Evolutionary conservation across 2,329 filamentous ascomycete species (phyloP).

Genomic region (Fusarium continuum): DNA sequence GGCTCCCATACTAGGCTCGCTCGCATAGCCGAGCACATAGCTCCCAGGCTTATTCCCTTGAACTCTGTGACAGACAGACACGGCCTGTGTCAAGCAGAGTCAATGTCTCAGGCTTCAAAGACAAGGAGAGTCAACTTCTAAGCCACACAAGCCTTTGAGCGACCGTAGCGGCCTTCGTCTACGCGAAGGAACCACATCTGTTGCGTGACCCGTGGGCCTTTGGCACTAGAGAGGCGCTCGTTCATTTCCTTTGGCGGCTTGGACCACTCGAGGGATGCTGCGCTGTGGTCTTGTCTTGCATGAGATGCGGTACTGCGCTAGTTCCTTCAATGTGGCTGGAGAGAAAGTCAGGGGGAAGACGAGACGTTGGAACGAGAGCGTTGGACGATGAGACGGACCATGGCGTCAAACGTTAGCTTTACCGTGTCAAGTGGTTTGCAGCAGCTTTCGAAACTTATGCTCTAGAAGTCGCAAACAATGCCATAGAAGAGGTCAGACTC

Average conservation of each 20-base stretch:
- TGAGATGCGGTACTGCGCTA: conserved; percentile 3
- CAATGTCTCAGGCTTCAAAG: conserved; percentile 13
- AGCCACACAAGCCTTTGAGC: neutral
- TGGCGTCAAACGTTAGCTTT: neutral
- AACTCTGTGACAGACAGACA: conserved; percentile 13
- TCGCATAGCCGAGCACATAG: neutral
- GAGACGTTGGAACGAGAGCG: neutral
- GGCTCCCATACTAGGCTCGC: neutral
- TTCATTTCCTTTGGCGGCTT: conserved; percentile 31
- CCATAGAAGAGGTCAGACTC: conserved; percentile 2
- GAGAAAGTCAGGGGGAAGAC: neutral
- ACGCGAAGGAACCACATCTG: conserved; percentile 4
- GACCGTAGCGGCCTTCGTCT: conserved; percentile 7
- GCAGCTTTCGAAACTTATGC: conserved; percentile 1
- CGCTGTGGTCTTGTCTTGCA: conserved; percentile 12
- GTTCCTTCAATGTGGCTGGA: conserved; percentile 2
- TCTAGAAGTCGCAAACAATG: conserved; percentile 8
- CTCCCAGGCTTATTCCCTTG: conserved; percentile 14
- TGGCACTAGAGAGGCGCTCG: conserved; percentile 12
- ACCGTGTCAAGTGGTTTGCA: no score
- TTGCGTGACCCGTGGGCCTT: conserved; percentile 28
- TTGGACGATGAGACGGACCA: neutral
- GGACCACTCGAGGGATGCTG: conserved; percentile 14
- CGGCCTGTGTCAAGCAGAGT: conserved; percentile 10
- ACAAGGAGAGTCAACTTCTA: neutral